These are phyloP conservation scores for Fragaria nilgerrensis DNA, from an alignment of 306 rosid species.

Conservation along the genomic window DNA sequence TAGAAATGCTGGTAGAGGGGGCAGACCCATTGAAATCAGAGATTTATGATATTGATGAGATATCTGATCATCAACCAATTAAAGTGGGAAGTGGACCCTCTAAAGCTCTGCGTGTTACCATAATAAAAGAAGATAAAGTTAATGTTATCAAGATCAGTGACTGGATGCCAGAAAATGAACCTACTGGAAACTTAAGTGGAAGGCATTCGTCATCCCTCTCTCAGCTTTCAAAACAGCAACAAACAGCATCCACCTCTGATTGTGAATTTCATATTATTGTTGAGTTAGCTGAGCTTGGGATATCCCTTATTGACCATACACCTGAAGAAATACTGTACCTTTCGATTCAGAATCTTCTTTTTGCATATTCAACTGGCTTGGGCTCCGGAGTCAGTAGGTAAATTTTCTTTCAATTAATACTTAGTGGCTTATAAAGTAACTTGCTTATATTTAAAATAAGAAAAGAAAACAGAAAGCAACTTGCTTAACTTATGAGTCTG, in stretches of 20 bases:
- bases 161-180: conserved; percentile 89
- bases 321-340: conserved; percentile 89
- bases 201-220: conserved; percentile 41
- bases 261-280: conserved; percentile 76
- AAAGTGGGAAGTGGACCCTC: conserved; percentile 55
- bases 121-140: conserved; percentile 76
- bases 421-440: background rate
- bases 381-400: conserved; percentile 93
- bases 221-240: conserved; percentile 44
- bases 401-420: conserved; percentile 21
- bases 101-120: conserved; percentile 68
- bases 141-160: conserved; percentile 82
- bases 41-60: conserved; percentile 76
- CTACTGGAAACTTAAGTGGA: conserved; percentile 41
- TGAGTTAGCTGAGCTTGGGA: conserved; percentile 88
- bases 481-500: background rate
- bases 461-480: background rate
- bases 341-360: conserved; percentile 77
- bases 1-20: conserved; percentile 82
- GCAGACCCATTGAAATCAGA: conserved; percentile 64
- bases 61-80: conserved; percentile 73
- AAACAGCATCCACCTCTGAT: conserved; percentile 44
- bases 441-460: background rate
- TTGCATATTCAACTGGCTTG: conserved; percentile 84
- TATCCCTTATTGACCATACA: conserved; percentile 84